A percentile compares a stretch with the other conserved stretches of the same genome.
Conservation (phyloP, 257 asterid species). For the Haberlea rhodopensis region DNA sequence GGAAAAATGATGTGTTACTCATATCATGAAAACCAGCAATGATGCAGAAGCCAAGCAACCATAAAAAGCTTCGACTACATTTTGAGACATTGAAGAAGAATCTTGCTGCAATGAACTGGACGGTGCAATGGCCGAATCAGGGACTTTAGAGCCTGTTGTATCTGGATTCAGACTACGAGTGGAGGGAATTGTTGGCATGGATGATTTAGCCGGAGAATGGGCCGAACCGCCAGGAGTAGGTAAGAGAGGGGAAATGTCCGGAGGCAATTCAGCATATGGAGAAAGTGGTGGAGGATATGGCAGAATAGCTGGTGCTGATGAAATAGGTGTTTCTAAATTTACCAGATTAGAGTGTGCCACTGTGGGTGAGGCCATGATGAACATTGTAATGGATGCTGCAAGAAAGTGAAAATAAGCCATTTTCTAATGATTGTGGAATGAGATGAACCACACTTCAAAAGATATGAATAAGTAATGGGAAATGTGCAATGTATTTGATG, state of each 20-base stretch:
- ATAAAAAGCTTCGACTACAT: slow-evolving; percentile 3
- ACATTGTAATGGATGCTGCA: slow-evolving; percentile 32
- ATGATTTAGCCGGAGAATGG: slow-evolving; percentile 29
- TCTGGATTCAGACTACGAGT: slow-evolving; percentile 57
- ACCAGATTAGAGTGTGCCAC: slow-evolving; percentile 33
- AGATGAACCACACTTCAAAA: slow-evolving; percentile 15
- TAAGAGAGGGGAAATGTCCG: slow-evolving; percentile 63
- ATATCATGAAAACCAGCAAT: slow-evolving; percentile 23
- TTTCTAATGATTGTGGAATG: slow-evolving; percentile 35
- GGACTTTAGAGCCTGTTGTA: slow-evolving; percentile 32
- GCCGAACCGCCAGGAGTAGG: slow-evolving; percentile 51
- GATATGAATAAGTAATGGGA: too few relatives aligned
- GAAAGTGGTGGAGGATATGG: slow-evolving; percentile 40
- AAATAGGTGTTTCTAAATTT: slow-evolving; percentile 6
- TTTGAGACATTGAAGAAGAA: slow-evolving; percentile 38
- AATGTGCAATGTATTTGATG: slow-evolving; percentile 17
- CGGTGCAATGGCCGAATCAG: slow-evolving; percentile 54
- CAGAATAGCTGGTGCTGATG: slow-evolving; percentile 41
- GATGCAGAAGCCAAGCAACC: slow-evolving; percentile 27
- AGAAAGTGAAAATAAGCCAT: slow-evolving; percentile 42
- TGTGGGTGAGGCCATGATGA: slow-evolving; percentile 29
- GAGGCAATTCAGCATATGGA: slow-evolving; percentile 44
- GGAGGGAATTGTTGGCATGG: slow-evolving; percentile 59
- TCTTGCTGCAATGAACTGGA: slow-evolving; percentile 33
- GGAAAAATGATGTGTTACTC: slow-evolving; percentile 3